Base-by-base conservation (phyloP, 257 asterid genomes). In the Scutellaria baicalensis region DNA sequence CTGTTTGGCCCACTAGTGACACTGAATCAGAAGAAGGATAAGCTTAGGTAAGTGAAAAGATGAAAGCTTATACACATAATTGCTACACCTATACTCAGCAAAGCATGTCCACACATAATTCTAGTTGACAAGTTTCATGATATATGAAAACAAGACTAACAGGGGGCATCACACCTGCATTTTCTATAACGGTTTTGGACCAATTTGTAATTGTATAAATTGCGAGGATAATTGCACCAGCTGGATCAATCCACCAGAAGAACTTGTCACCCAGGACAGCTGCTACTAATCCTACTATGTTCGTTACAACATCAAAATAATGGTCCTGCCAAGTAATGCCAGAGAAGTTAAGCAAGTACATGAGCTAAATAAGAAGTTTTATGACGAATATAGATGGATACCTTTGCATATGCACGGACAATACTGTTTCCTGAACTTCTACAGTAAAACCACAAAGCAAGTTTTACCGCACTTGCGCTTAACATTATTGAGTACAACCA, bases 221-320 rank as follows among this genome's bases (percentile, higher is more conserved):
- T 68, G 98, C 98, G 64, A 93, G 97, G 51, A 83, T 35, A 39
- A 93, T 76, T 31, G 98, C 98, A 45, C 98, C 98, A 12, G 73
- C 72, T 9, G 98, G 98, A 74, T 92, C 96, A 35, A 92, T 84
- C 98, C 96, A 88, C 96, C 96, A 89, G 78, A 69, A 83, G 78
- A 87, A 88, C 72, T 36, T 83, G 59, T 93, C 95, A 31, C 91
- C 98, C 4, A 93, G 92, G 21, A 93, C 81, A 20, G 97, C 98
- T 5, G 98, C 93, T 33, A 84, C 77, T 70, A 93, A 79, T 52
- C 98, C 98, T 0, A 93, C 91, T 16, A 87, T 73, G 58, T 93
- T 93, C 47, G 98, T 93, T n/a, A 93, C 85, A 72, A 93, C 98
- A 8, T 93, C 98, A 58, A 93, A 93, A 64, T 93, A 93, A 48